Evolutionary conservation across 345 rosid species (phyloP).

Genomic region (Populus simonii): DNA sequence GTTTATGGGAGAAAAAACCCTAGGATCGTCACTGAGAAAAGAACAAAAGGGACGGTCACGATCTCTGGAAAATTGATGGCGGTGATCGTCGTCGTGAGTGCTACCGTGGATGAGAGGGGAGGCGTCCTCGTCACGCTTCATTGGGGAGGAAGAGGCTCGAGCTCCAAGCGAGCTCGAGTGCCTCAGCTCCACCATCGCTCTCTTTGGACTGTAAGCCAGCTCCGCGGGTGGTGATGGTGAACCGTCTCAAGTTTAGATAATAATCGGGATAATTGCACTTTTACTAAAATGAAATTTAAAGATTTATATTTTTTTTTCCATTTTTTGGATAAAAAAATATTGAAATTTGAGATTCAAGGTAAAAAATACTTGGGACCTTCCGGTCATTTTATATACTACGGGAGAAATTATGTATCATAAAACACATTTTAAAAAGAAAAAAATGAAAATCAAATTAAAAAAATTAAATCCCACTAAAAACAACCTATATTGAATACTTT

Average conservation of each 20-base stretch:
- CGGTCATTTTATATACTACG: too few relatives aligned
- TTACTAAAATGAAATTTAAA: too few relatives aligned
- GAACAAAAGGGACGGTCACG: conserved; percentile 84
- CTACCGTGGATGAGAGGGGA: conserved; percentile 73
- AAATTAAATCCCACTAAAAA: too few relatives aligned
- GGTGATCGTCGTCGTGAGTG: conserved; percentile 42
- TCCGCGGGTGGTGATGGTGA: background rate
- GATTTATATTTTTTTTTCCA: too few relatives aligned
- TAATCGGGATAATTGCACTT: too few relatives aligned
- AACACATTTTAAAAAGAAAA: too few relatives aligned
- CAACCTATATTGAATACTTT: too few relatives aligned
- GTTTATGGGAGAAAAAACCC: conserved; percentile 52
- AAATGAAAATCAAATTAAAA: too few relatives aligned
- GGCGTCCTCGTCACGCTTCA: conserved; percentile 77
- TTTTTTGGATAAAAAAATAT: too few relatives aligned
- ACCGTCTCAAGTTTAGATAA: background rate
- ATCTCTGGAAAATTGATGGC: conserved; percentile 46
- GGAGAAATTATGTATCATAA: too few relatives aligned
- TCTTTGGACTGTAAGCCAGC: conserved; percentile 45
- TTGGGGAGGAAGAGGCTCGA: conserved; percentile 80
- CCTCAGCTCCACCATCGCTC: conserved; percentile 89
- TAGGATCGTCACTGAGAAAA: conserved; percentile 69
- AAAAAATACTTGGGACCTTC: too few relatives aligned
- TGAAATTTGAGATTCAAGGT: too few relatives aligned
- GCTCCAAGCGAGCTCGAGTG: conserved; percentile 88